Evolutionary conservation across 1,284 basidiomycete species (phyloP).

Genomic region (Hemileia vastatrix): DNA sequence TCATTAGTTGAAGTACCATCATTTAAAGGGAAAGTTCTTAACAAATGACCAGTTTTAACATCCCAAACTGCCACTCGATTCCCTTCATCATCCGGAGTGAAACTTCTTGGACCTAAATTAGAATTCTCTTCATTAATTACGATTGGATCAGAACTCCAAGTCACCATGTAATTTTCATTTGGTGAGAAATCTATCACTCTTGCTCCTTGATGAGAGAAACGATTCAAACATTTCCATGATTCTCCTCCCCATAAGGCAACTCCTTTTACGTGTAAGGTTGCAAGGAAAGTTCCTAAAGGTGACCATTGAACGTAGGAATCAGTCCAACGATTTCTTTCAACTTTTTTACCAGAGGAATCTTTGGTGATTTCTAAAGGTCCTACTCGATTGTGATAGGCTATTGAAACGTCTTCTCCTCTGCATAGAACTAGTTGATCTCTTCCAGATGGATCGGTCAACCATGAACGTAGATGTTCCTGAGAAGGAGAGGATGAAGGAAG

Average conservation of each 20-base stretch:
- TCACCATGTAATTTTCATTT: conserved; percentile 42
- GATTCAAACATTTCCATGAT: conserved; percentile 38
- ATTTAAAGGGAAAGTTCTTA: conserved; percentile 42
- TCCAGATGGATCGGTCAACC: conserved; percentile 38
- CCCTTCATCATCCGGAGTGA: conserved; percentile 43
- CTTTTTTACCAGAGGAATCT: neutral
- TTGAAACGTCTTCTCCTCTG: conserved; percentile 40
- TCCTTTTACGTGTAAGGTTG: conserved; percentile 43
- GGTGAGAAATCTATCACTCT: conserved; percentile 44
- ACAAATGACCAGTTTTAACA: conserved; percentile 41
- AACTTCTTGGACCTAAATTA: conserved; percentile 41
- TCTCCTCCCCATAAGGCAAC: conserved; percentile 42
- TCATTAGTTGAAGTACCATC: conserved; percentile 16
- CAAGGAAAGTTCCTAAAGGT: conserved; percentile 41
- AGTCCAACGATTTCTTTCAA: conserved; percentile 36
- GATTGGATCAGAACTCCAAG: conserved; percentile 44
- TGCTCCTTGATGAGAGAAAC: conserved; percentile 40
- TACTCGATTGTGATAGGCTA: conserved; percentile 40
- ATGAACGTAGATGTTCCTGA: conserved; percentile 42
- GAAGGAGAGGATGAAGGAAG: too few species aligned
- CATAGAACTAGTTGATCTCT: conserved; percentile 44
- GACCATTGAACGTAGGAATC: conserved; percentile 45
- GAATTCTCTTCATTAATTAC: too few species aligned
- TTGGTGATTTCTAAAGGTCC: conserved; percentile 30
- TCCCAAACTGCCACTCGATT: conserved; percentile 45